Evolutionary conservation across 225 moss, liverwort and hornwort species (phyloP).

Genomic region (Ulota crispa): DNA sequence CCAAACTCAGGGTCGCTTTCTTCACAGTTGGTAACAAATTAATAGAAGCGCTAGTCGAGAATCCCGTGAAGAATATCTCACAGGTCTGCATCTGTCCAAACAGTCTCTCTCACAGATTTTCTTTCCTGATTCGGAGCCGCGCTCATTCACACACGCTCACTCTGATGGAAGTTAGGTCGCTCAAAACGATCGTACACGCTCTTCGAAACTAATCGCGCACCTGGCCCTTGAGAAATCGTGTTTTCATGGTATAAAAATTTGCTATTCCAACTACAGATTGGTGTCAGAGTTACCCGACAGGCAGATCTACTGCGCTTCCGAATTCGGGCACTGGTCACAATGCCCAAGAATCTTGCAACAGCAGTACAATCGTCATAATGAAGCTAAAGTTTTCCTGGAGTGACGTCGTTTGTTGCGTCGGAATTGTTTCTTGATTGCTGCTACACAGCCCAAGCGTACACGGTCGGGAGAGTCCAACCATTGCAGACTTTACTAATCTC

Average conservation of each 20-base stretch:
- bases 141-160: neutral
- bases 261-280: neutral
- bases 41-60: neutral
- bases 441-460: neutral
- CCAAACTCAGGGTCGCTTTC: neutral
- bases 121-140: neutral
- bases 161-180: neutral
- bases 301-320: neutral
- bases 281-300: neutral
- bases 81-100: neutral
- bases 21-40: neutral
- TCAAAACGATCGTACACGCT: neutral
- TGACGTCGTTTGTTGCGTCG: neutral
- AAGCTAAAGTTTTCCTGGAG: neutral
- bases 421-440: neutral
- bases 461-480: neutral
- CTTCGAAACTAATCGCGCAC: neutral
- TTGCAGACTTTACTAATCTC: neutral
- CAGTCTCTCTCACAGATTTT: neutral
- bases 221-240: neutral
- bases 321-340: constrained; percentile 10
- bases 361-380: neutral
- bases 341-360: neutral
- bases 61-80: neutral
- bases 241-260: neutral